Conservation (phyloP, 495 filamentous ascomycete species). For the Aspergillus avenaceus region DNA sequence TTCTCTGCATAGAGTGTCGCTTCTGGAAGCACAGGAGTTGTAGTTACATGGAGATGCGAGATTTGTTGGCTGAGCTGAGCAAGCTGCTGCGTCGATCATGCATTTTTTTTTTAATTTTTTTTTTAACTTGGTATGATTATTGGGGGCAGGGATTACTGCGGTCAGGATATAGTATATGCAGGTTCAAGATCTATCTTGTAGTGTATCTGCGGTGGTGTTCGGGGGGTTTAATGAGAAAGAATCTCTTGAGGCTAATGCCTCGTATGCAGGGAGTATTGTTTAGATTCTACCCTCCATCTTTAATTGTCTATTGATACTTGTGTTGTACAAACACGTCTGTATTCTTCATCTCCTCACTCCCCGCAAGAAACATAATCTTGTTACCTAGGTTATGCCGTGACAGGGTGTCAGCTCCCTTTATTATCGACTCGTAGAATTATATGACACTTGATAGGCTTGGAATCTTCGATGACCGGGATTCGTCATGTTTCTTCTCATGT, state of each 20-base stretch:
- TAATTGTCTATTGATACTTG: no score
- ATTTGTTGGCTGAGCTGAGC: not conserved
- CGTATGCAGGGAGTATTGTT: not conserved
- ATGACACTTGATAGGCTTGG: not conserved
- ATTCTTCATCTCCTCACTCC: not conserved
- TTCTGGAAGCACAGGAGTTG: conserved; percentile 3
- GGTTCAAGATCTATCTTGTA: not conserved
- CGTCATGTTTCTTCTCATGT: not conserved
- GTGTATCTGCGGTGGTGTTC: not conserved
- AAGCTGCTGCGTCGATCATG: not conserved
- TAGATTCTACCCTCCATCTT: no score
- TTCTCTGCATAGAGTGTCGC: not conserved
- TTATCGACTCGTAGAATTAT: not conserved
- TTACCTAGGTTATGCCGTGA: not conserved
- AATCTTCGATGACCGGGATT: not conserved
- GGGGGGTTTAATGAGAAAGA: not conserved
- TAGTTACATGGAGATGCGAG: no score
- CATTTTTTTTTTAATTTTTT: no score
- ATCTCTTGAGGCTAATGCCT: not conserved
- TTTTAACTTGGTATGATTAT: no score
- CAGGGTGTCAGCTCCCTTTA: not conserved
- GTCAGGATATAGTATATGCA: not conserved
- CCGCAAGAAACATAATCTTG: not conserved
- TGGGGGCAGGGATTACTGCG: not conserved
- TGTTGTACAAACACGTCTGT: not conserved